Evolutionary conservation across 2,329 filamentous ascomycete genomes (phyloP), one percentile per base, ranked within the genome.

Genomic region (Penicillium freii): DNA sequence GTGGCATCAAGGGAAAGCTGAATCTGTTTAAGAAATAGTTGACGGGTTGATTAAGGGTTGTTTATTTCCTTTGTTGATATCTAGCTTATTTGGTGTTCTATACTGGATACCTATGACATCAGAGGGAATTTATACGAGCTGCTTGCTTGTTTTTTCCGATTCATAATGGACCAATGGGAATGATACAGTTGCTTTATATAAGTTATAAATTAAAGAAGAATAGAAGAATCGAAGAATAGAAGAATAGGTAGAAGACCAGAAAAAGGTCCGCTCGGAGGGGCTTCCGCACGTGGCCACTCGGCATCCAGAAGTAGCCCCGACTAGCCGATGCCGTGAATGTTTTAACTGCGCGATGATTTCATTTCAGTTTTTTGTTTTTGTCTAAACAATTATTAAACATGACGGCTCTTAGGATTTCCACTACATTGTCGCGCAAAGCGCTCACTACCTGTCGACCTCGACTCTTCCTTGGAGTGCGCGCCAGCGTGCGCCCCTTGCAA

Each of bases 331-430:
- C 43, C 46, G 47, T 46, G 25, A 43, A 53, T 57, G 38, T 50
- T 53, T 61, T 54, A 57, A 57, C 40, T 53, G 38, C 39, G 21
- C 42, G 27, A 53, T 38, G 40, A 43, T 54, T 25, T 45, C 49
- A 53, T 46, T 40, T 47, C 8, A 27, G 34, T 29, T 29, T 10
- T 29, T n/a, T 6, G 27, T 21, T 21, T 17, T 23, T 13, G 4
- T 15, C 6, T n/a, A n/a, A n/a, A 36, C 27, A n/a, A 23, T n/a
- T 9, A 25, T 15, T 3, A 45, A 55, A 34, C 4, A 73, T 73
- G 71, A 61, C 66, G 27, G 56, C 60, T 13, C 36, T 70, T n/a
- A 63, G 69, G 46, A 49, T 70, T 15, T 64, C 66, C 31, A 56
- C 64, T 10, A 50, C 62, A n/a, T 52, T 69, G 40, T 68, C 64